A percentile compares a stretch with the other conserved stretches of the same genome.
phyloP scores from a whole-genome alignment of 2,329 filamentous ascomycete species.

The Aspergillus oerlinghausenensis region DNA sequence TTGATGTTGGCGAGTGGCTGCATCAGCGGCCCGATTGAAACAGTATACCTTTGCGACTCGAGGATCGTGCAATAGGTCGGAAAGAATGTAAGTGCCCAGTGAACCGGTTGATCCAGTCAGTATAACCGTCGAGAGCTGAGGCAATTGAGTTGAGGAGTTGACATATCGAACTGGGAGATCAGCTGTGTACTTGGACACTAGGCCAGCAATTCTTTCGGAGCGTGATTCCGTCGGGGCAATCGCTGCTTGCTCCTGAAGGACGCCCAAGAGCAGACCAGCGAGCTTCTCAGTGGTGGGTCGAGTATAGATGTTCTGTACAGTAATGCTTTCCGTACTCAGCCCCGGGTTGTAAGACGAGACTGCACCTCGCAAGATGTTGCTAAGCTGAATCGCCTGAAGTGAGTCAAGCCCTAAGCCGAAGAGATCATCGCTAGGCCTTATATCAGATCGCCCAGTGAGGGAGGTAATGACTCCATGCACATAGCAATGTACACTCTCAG shows the following conservation, averaged over 20 bases:
- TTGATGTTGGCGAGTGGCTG: neutral
- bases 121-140: neutral
- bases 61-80: neutral
- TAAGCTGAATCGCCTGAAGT: constrained; percentile 3
- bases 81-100: constrained; percentile 1
- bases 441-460: neutral
- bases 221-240: no score
- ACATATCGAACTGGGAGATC: no score
- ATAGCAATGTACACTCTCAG: neutral
- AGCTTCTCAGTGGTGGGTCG: no score
- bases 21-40: neutral
- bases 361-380: no score
- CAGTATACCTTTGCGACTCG: constrained; percentile 2
- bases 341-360: no score
- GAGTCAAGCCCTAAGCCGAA: constrained; percentile 12
- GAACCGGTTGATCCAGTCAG: constrained; percentile 5
- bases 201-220: no score
- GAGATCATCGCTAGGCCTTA: constrained; percentile 2
- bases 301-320: no score
- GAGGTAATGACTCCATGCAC: neutral
- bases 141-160: no score
- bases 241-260: no score
- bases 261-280: no score
- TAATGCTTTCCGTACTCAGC: no score
- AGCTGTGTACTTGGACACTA: no score